These are phyloP conservation scores for Penicillium hesseltinei DNA, from an alignment of 2,329 filamentous ascomycete genomes.

Conservation along the genomic window DNA sequence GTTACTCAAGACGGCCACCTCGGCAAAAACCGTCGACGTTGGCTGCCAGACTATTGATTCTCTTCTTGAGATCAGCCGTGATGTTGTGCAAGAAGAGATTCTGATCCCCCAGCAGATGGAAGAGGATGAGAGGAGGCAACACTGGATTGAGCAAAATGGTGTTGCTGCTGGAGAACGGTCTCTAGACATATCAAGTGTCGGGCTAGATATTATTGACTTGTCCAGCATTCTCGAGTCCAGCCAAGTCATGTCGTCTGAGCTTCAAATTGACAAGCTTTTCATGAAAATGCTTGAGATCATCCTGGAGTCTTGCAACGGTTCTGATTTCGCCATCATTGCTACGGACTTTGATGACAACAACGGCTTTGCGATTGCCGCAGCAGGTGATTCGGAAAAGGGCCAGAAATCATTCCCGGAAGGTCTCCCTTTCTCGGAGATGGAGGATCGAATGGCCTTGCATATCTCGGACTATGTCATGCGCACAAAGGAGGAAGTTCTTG, in stretches of 20 bases:
- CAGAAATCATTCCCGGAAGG: constrained; percentile 54
- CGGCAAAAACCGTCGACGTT: constrained; percentile 52
- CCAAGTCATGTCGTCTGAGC: constrained; percentile 63
- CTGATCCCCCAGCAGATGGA: constrained; percentile 33
- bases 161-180: constrained; percentile 39
- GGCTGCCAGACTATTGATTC: constrained; percentile 58
- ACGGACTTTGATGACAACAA: constrained; percentile 58
- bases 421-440: constrained; percentile 56
- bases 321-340: constrained; percentile 60
- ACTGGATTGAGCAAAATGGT: constrained; percentile 44
- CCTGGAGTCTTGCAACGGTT: constrained; percentile 60
- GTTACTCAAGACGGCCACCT: constrained; percentile 56
- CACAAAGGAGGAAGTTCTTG: constrained; percentile 62
- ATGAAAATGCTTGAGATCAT: constrained; percentile 65
- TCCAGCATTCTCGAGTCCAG: constrained; percentile 64
- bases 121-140: constrained; percentile 42
- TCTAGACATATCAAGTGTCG: constrained; percentile 44
- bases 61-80: constrained; percentile 42
- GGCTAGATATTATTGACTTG: constrained; percentile 61
- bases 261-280: constrained; percentile 62
- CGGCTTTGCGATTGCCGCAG: constrained; percentile 61
- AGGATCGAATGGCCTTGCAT: constrained; percentile 60
- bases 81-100: constrained; percentile 32
- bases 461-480: constrained; percentile 62
- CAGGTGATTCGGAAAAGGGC: constrained; percentile 56